A percentile compares a stretch with the other conserved stretches of the same genome.
Evolutionary conservation across 352 stramenopile species (phyloP).

Genomic region (Globisporangium cystogenes): DNA sequence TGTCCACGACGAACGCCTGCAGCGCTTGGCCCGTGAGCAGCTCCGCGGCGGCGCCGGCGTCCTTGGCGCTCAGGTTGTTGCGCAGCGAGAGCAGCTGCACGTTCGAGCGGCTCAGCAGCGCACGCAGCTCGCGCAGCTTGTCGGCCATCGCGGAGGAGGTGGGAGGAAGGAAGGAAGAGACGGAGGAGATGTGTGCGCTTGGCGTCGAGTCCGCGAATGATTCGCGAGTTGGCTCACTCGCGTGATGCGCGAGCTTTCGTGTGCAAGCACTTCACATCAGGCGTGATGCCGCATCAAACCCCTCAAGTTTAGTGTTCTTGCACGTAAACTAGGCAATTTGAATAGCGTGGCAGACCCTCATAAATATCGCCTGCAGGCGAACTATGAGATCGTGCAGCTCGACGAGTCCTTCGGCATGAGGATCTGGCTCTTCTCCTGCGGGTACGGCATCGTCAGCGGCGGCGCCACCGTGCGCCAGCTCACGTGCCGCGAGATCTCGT

Average conservation of each 20-base stretch:
- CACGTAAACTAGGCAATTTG: too few species aligned
- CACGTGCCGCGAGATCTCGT: slow-evolving; percentile 65
- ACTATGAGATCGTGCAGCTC: slow-evolving; percentile 14
- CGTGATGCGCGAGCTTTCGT: too few species aligned
- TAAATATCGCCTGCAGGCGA: too few species aligned
- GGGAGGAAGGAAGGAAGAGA: too few species aligned
- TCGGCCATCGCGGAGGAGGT: slow-evolving; percentile 24
- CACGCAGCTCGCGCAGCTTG: slow-evolving; percentile 60
- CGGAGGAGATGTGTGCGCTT: too few species aligned
- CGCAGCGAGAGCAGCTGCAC: slow-evolving; percentile 61
- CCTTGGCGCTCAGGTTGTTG: slow-evolving; percentile 44
- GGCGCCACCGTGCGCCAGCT: slow-evolving; percentile 53
- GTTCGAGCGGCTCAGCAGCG: slow-evolving; percentile 56
- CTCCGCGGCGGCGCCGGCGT: slow-evolving; percentile 9
- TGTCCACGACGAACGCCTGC: slow-evolving; percentile 93
- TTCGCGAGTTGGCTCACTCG: too few species aligned
- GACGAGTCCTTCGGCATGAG: slow-evolving; percentile 48
- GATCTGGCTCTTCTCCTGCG: slow-evolving; percentile 75
- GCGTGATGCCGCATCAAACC: too few species aligned
- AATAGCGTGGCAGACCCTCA: too few species aligned
- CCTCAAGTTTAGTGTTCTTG: too few species aligned
- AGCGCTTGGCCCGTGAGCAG: slow-evolving; percentile 42
- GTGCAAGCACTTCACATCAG: too few species aligned
- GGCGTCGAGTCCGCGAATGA: too few species aligned
- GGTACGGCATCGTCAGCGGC: slow-evolving; percentile 67